A percentile compares a stretch with the other conserved stretches of the same genome.
These are phyloP conservation scores for Sporodiniella umbellata DNA, from an alignment of 371 early-diverging fungal species.

Conservation along the genomic window DNA sequence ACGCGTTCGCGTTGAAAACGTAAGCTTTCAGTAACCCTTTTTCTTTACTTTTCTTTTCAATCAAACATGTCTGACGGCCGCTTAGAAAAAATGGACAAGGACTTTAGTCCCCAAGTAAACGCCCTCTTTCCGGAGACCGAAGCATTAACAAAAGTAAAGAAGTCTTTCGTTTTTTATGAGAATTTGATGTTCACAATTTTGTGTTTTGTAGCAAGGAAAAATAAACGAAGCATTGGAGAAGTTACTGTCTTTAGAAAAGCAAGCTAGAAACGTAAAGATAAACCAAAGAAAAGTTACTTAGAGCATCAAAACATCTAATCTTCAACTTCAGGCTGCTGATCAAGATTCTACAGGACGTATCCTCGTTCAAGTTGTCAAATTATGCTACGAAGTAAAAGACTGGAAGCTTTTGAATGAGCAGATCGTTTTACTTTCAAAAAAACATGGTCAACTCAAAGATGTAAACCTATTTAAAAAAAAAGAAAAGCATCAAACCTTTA, in stretches of 20 bases:
- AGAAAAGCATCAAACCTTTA: not conserved
- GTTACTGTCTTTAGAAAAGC: conserved; percentile 80
- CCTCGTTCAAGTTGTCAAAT: conserved; percentile 73
- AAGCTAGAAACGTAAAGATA: conserved; percentile 77
- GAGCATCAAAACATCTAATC: not conserved
- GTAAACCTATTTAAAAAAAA: conserved; percentile 33
- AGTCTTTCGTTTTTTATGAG: not conserved
- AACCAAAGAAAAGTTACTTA: conserved; percentile 15
- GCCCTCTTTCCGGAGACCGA: conserved; percentile 78
- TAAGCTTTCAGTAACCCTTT: too few species aligned
- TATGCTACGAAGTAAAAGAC: conserved; percentile 73
- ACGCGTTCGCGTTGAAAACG: not conserved
- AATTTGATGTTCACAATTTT: not conserved
- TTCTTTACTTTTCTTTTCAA: not conserved
- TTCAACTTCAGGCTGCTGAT: conserved; percentile 70
- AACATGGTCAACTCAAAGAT: conserved; percentile 93
- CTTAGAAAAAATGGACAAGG: conserved; percentile 89
- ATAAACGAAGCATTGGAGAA: conserved; percentile 81
- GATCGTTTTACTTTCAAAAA: conserved; percentile 88
- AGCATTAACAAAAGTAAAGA: conserved; percentile 59
- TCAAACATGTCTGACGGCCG: conserved; percentile 54
- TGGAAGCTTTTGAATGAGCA: conserved; percentile 90
- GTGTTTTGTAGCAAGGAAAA: conserved; percentile 54
- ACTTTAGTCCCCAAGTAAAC: conserved; percentile 82
- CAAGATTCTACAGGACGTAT: conserved; percentile 85